Percentiles rank a stretch among this genome's conserved stretches.
Conservation (phyloP, 2,329 filamentous ascomycete species). For the Aureobasidium zeae region DNA sequence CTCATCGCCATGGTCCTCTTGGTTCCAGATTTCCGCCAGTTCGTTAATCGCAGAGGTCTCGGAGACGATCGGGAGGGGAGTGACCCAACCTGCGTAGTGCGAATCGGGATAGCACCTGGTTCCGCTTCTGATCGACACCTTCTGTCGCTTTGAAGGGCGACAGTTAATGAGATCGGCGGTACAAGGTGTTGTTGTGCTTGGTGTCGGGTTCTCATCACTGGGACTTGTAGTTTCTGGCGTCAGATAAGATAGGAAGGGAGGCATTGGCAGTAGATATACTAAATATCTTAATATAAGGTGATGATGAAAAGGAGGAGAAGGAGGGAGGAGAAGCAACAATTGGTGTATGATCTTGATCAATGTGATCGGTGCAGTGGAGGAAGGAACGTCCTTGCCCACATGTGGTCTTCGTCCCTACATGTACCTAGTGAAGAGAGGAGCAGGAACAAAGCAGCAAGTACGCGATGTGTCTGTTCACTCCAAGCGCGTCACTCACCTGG, state of each 20-base stretch:
- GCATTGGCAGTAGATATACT: background rate
- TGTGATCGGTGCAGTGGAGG: no score
- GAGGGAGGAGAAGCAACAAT: background rate
- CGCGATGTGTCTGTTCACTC: background rate
- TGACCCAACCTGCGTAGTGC: background rate
- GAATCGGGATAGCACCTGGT: background rate
- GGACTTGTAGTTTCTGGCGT: background rate
- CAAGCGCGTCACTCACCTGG: background rate
- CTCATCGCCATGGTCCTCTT: background rate
- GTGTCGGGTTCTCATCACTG: no score
- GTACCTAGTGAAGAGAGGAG: no score
- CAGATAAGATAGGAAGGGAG: background rate
- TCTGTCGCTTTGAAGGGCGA: background rate
- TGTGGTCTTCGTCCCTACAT: no score
- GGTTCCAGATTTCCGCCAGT: background rate
- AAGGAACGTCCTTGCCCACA: no score
- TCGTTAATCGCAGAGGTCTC: background rate
- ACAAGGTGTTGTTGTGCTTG: no score
- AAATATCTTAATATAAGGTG: background rate
- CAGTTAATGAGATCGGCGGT: background rate
- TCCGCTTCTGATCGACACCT: background rate
- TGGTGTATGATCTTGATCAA: no score
- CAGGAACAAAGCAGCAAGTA: no score
- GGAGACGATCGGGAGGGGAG: background rate
- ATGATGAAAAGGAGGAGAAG: constrained; percentile 1